Evolutionary conservation across 192 early-diverging fungal species (phyloP).

Genomic region (Linnemannia elongata): DNA sequence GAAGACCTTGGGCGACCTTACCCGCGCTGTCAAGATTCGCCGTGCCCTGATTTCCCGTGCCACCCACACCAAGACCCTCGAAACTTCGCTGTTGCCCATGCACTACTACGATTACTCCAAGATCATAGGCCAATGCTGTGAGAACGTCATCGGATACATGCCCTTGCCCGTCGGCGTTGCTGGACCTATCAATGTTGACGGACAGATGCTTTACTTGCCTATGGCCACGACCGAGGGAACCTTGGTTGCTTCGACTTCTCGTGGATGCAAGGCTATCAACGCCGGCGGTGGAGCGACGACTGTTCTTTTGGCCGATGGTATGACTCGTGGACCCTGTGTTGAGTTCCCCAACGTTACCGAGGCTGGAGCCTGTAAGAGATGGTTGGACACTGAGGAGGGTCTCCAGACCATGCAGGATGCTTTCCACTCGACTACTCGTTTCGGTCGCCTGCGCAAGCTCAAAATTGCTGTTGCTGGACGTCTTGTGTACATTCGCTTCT

Average conservation of each 20-base stretch:
- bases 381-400: conserved; percentile 79
- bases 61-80: conserved; percentile 73
- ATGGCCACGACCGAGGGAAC: conserved; percentile 98
- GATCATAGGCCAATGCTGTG: conserved; percentile 93
- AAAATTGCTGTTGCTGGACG: conserved; percentile 89
- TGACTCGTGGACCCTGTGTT: conserved; percentile 94
- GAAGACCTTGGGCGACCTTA: conserved; percentile 81
- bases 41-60: conserved; percentile 82
- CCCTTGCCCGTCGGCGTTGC: conserved; percentile 94
- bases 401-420: conserved; percentile 72
- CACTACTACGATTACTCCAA: conserved; percentile 91
- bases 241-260: conserved; percentile 90
- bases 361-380: conserved; percentile 78
- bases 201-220: conserved; percentile 84
- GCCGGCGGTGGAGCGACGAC: conserved; percentile 88
- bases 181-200: conserved; percentile 89
- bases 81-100: conserved; percentile 78
- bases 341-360: conserved; percentile 80
- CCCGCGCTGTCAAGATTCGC: conserved; percentile 88
- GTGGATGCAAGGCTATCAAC: conserved; percentile 96
- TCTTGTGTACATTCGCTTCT: conserved; percentile 89
- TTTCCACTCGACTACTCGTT: conserved; percentile 92
- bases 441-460: conserved; percentile 85
- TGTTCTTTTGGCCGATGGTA: conserved; percentile 83
- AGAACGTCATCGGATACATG: conserved; percentile 95